These are phyloP conservation scores for Salvia splendens DNA, from an alignment of 257 asterid species.

Conservation along the genomic window DNA sequence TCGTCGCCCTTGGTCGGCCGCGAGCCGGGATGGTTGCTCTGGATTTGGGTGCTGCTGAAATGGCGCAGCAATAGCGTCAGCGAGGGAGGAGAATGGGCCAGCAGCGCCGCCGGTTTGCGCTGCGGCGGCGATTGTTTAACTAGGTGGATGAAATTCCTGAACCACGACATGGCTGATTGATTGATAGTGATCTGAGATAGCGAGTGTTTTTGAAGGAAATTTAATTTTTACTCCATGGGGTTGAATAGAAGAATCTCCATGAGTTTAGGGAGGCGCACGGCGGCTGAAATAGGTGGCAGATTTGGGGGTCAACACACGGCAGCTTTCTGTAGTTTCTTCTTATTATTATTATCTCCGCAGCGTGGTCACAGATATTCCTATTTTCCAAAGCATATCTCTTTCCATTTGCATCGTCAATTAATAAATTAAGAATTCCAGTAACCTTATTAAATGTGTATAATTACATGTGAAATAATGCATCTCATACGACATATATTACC, in stretches of 20 bases:
- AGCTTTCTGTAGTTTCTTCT: background rate
- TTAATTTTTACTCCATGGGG: slow-evolving; percentile 6
- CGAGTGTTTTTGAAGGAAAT: background rate
- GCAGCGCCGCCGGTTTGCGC: slow-evolving; percentile 34
- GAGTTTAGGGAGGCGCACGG: slow-evolving; percentile 34
- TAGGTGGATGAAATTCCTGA: slow-evolving; percentile 63
- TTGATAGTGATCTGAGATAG: no score
- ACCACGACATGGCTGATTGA: slow-evolving; percentile 66
- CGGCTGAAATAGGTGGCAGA: slow-evolving; percentile 32
- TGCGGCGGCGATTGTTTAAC: slow-evolving; percentile 37
- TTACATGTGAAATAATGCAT: no score
- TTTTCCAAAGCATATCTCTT: background rate
- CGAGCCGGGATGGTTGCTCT: slow-evolving; percentile 41
- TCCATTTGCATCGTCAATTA: no score
- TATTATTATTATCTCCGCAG: background rate
- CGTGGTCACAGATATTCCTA: background rate
- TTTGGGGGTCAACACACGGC: slow-evolving; percentile 35
- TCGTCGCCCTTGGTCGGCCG: slow-evolving; percentile 72
- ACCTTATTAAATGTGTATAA: no score
- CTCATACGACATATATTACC: no score
- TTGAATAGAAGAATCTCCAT: slow-evolving; percentile 31
- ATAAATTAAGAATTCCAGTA: no score
- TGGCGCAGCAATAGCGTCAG: slow-evolving; percentile 51
- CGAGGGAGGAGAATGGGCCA: slow-evolving; percentile 39
- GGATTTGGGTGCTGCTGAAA: slow-evolving; percentile 47